These are phyloP conservation scores for Phtheirospermum japonicum DNA, from an alignment of 257 asterid genomes.

Conservation along the genomic window DNA sequence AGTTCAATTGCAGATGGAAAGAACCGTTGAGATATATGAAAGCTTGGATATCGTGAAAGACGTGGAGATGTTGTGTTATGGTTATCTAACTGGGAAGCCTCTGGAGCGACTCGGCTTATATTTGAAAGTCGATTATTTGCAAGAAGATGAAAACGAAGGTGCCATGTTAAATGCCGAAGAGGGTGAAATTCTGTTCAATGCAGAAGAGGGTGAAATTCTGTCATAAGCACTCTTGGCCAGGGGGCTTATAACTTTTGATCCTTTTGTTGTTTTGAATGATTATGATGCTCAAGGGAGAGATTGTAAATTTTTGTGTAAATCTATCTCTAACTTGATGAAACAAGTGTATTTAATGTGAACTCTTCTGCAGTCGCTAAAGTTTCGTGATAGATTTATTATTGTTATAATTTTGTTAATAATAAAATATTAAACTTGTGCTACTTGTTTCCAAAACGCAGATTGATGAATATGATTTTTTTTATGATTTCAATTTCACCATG, in stretches of 20 bases:
- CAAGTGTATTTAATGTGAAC: too few relatives aligned
- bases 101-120: slow-evolving; percentile 54
- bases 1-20: slow-evolving; percentile 42
- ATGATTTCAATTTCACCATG: too few relatives aligned
- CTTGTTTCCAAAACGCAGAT: too few relatives aligned
- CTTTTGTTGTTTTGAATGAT: not conserved
- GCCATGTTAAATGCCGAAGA: slow-evolving; percentile 41
- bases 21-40: slow-evolving; percentile 42
- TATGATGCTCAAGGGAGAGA: slow-evolving; percentile 39
- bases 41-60: slow-evolving; percentile 38
- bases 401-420: too few relatives aligned
- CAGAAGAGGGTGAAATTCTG: too few relatives aligned
- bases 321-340: not conserved
- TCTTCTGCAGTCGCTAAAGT: too few relatives aligned
- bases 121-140: slow-evolving; percentile 43
- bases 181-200: slow-evolving; percentile 60
- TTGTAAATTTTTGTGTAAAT: not conserved
- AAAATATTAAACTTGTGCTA: too few relatives aligned
- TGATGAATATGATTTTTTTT: too few relatives aligned
- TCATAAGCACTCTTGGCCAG: too few relatives aligned
- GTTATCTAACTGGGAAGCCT: slow-evolving; percentile 31
- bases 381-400: too few relatives aligned
- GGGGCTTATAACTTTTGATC: too few relatives aligned
- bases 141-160: slow-evolving; percentile 43
- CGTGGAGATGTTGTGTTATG: slow-evolving; percentile 41